Percentiles rank a stretch among this genome's conserved stretches.
Evolutionary conservation across 169 alveolate genomes (phyloP).

Genomic region (Plasmodium gaboni): DNA sequence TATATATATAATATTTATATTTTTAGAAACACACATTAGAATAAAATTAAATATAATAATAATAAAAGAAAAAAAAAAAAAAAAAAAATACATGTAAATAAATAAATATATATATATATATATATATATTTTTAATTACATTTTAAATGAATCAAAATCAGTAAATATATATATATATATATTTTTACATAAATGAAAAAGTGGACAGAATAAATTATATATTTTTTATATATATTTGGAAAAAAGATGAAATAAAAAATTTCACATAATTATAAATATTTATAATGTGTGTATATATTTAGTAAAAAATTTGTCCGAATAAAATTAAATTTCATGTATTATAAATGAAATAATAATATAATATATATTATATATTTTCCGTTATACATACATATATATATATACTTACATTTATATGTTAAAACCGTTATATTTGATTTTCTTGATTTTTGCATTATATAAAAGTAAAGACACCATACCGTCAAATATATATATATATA

Average conservation of each 20-base stretch:
- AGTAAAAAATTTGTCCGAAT: conserved; percentile 6
- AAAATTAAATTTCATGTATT: not conserved
- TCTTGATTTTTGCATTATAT: not conserved
- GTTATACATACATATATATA: not conserved
- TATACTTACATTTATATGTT: not conserved
- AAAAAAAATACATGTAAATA: not conserved
- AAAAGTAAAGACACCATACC: not conserved
- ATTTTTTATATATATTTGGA: not conserved
- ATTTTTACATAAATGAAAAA: not conserved
- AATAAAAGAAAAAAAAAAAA: not conserved
- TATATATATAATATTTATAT: too few species aligned
- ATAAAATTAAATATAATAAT: not conserved
- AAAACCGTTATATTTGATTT: not conserved
- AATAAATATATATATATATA: conserved; percentile 1
- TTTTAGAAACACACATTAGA: not conserved
- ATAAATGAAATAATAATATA: not conserved
- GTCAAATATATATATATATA: too few species aligned
- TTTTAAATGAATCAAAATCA: not conserved
- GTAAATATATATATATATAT: not conserved
- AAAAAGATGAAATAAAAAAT: not conserved
- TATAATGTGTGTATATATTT: conserved; percentile 7
- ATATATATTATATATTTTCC: too few species aligned
- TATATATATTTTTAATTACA: not conserved
- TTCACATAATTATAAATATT: not conserved
- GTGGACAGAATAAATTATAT: not conserved